A percentile compares a stretch with the other conserved stretches of the same genome.
phyloP scores from a whole-genome alignment of 768 basidiomycete species.

The Coprinellus micaceus region DNA sequence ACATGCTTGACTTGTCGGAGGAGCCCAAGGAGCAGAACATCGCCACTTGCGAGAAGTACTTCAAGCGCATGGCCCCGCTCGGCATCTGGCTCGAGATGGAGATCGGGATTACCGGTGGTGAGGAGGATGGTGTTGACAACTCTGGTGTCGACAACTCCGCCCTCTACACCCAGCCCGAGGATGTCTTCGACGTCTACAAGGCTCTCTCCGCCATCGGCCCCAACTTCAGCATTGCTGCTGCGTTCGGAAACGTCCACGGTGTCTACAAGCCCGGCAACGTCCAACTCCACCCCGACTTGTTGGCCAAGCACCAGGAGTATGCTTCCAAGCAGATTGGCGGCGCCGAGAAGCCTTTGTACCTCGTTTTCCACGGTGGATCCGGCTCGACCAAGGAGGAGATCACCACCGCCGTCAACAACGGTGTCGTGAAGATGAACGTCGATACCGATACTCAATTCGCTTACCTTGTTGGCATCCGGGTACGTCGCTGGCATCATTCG shows the following conservation, averaged over 20 bases:
- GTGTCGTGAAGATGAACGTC: conserved; percentile 99
- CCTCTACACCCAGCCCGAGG: conserved; percentile 96
- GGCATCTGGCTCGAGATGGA: conserved; percentile 99
- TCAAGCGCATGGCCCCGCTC: conserved; percentile 88
- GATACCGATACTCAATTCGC: conserved; percentile 95
- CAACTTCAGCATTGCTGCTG: conserved; percentile 97
- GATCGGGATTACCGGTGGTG: conserved; percentile 99
- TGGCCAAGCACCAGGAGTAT: conserved; percentile 86
- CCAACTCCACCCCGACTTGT: conserved; percentile 83
- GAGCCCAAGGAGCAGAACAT: conserved; percentile 93
- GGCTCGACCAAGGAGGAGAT: conserved; percentile 97
- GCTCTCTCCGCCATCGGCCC: conserved; percentile 82
- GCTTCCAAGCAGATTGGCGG: conserved; percentile 65
- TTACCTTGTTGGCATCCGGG: conserved; percentile 82
- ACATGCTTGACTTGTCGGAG: conserved; percentile 99
- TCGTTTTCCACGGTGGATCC: conserved; percentile 99
- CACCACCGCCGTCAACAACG: conserved; percentile 81
- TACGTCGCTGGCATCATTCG: conserved; percentile 26
- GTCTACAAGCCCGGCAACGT: conserved; percentile 99
- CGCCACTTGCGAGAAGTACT: conserved; percentile 88
- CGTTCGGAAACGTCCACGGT: conserved; percentile 98
- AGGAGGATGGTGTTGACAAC: conserved; percentile 99
- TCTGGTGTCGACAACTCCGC: conserved; percentile 88
- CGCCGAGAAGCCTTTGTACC: conserved; percentile 83
- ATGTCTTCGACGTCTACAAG: conserved; percentile 87